Base-by-base conservation (phyloP, 371 early-diverging fungal species). In the Rhizomucor miehei region DNA sequence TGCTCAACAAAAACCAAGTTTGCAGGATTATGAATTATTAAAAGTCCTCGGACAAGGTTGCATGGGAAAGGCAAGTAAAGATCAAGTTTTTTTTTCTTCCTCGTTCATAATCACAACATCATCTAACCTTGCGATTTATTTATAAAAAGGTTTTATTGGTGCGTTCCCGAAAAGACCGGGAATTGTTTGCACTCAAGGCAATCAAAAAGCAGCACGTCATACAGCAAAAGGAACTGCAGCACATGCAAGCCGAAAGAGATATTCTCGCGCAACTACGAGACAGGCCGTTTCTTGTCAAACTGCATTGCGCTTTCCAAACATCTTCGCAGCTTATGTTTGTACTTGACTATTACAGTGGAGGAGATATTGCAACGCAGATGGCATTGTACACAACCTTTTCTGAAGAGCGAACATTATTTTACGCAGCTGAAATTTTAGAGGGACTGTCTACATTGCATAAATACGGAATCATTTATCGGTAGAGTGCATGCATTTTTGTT, bases 331-430 rank as follows among this genome's bases (percentile, higher is more conserved):
- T 93, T 2, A 91, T 83, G 59, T 70, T 97, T 39, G 85, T 94
- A 1, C 75, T 95, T 56, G 95, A 94, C 58, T 97, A 91, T 66
- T 74, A 75, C 60, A 65, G 73, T 11, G 86, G 83, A 25, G 95
- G 94, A 0, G 97, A 97, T 58, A 83, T 97, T 44, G 94, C 92
- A 23, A 89, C 86, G 34, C 92, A 89, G 63, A 67, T 97, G 41
- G 79, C 76, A 1, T 67, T 78, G 21, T 81, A 78, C 46, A 75
- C 84, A 6, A 64, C 67, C n/a, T 94, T 97, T 56, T 62, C 80
- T 8, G 82, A 85, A 54, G 84, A 80, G 29, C 70, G 90, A 34
- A 87, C 91, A 5, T 63, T 84, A 34, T 89, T 93, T 56, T 96
- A 96, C 71, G 81, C 91, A 12, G 89, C 93, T 3, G 97, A 98